Percentiles rank a stretch among this genome's conserved stretches.
Conservation (phyloP, 2,329 filamentous ascomycete genomes). For the Aspergillus transmontanensis region DNA sequence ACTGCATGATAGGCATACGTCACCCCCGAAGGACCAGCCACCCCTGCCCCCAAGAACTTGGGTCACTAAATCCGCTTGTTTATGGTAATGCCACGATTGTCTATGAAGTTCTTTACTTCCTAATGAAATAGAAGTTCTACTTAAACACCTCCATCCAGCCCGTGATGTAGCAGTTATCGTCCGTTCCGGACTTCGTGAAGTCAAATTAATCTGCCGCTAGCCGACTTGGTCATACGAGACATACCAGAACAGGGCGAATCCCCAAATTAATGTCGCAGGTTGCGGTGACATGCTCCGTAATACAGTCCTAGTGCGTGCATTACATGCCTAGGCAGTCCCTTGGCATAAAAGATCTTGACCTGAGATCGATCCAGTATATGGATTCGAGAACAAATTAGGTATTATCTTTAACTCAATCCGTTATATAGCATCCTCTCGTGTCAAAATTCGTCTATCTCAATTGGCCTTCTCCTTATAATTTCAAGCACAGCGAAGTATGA, state of each 20-base stretch:
- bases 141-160: not conserved
- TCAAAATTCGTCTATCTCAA: too few species aligned
- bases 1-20: conserved; percentile 62
- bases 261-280: not conserved
- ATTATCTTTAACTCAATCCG: not conserved
- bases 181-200: not conserved
- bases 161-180: not conserved
- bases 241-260: not conserved
- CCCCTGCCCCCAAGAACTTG: conserved; percentile 56
- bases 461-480: not conserved
- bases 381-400: not conserved
- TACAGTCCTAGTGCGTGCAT: not conserved
- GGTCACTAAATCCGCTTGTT: conserved; percentile 20
- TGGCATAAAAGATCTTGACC: not conserved
- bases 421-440: not conserved
- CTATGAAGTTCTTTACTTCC: not conserved
- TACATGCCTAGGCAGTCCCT: not conserved
- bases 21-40: conserved; percentile 62
- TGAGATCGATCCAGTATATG: not conserved
- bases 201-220: not conserved
- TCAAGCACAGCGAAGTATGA: not conserved
- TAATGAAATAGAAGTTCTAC: not conserved
- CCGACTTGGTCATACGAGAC: not conserved
- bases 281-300: not conserved
- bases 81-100: not conserved